Base-by-base conservation (phyloP, 2,329 filamentous ascomycete genomes). In the Apiospora kogelbergensis region DNA sequence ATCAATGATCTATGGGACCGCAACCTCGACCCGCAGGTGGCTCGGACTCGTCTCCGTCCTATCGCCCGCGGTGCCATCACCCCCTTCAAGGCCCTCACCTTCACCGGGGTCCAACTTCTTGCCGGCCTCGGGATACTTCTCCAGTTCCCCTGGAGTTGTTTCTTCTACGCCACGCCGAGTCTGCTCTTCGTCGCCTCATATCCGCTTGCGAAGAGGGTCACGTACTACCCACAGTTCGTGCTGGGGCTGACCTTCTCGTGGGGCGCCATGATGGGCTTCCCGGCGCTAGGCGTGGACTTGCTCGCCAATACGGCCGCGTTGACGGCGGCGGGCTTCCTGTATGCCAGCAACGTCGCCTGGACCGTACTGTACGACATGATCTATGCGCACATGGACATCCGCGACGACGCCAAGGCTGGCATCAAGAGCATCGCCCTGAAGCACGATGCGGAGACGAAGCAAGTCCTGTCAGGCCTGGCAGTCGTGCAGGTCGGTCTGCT, bases 1-100 rank as follows among this genome's bases (percentile, higher is more conserved):
- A 94, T 97, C 81, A 97, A 97, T 78, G 94, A 97, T 78, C 88
- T 97, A 66, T 95, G 93, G 92, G 94, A 97, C 80, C 89, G 93
- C 68, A 92, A 96, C 74, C 89, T 97, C 20, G 94, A 97, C 79
- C 91, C 92, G 7, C 88, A 94, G 71, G 94, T 97, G 17, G 81
- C 87, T 1, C 88, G 94, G 64, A 97, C 93, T 6, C 88, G 91
- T 17, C 84, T 93, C 41, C 90, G 94, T 20, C 94, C 94, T 3
- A 92, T 97, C 70, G 93, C 94, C 0, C 88, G 94, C 15, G 87
- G 92, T 42, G 94, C 94, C 67, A 83, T 97, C 66, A 90, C 89
- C 2, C 92, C 93, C 0, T 86, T 88, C 74, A 84, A 89, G n/a
- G 94, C 89, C 1, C 80, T 96, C 3, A 83, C 90, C 26, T 97